Percentiles rank a stretch among this genome's conserved stretches.
Conservation (phyloP, 345 rosid species). For the Clarkia xantiana region DNA sequence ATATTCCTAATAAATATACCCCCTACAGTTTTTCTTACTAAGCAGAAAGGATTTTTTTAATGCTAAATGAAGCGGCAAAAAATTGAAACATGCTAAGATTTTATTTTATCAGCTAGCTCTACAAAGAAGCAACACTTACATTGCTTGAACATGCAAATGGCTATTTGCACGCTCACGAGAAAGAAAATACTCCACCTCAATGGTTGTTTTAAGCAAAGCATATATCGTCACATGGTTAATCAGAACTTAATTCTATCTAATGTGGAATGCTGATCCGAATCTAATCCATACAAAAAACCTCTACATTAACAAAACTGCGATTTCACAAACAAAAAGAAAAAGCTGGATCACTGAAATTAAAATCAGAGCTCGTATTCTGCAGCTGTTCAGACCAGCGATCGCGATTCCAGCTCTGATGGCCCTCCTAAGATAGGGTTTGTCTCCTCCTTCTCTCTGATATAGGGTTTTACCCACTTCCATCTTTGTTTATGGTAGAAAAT, state of each 20-base stretch:
- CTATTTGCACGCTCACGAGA: slow-evolving; percentile 39
- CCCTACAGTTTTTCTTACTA: not conserved
- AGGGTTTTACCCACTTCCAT: slow-evolving; percentile 14
- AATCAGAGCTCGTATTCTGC: slow-evolving; percentile 5
- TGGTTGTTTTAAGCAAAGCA: slow-evolving; percentile 39
- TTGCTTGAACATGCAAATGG: slow-evolving; percentile 31
- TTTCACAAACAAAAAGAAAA: no score
- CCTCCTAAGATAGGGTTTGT: slow-evolving; percentile 53
- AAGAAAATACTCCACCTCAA: slow-evolving; percentile 53
- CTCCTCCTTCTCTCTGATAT: slow-evolving; percentile 14
- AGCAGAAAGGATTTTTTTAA: no score
- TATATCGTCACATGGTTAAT: slow-evolving; percentile 40
- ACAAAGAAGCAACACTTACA: slow-evolving; percentile 16
- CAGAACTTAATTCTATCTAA: no score
- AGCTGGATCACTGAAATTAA: not conserved
- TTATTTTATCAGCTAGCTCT: not conserved
- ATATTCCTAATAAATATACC: not conserved
- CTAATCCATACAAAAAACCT: no score
- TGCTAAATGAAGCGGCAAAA: no score
- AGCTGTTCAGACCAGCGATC: slow-evolving; percentile 40
- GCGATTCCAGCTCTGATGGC: slow-evolving; percentile 56
- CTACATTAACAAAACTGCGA: no score
- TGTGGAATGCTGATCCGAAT: no score
- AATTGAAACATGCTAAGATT: not conserved
- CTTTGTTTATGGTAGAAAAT: not conserved